phyloP scores from a whole-genome alignment of 495 filamentous ascomycete genomes.

The Cairneyella variabilis region DNA sequence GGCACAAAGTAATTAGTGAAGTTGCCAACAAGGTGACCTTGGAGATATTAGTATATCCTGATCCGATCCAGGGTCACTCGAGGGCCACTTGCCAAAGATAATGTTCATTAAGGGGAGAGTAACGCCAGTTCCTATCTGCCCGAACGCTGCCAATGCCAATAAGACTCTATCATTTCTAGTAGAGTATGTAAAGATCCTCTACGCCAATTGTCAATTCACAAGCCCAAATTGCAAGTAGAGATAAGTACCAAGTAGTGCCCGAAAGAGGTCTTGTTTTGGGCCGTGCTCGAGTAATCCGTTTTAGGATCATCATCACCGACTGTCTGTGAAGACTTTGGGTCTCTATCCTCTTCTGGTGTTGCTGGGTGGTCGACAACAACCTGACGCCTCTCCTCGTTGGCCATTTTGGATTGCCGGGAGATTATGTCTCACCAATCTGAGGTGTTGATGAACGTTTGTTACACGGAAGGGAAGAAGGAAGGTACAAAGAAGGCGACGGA shows the following conservation, averaged over 20 bases:
- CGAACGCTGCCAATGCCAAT: conserved; percentile 9
- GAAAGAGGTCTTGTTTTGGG: conserved; percentile 59
- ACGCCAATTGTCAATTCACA: background rate
- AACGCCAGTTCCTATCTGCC: conserved; percentile 19
- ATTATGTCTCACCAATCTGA: too few species aligned
- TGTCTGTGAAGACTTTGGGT: background rate
- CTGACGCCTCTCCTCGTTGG: conserved; percentile 13
- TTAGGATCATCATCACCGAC: conserved; percentile 4
- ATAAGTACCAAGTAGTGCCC: conserved; percentile 15
- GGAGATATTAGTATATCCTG: background rate
- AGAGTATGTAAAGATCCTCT: conserved; percentile 25
- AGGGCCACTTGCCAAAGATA: conserved; percentile 34
- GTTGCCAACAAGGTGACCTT: conserved; percentile 20
- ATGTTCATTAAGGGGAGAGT: conserved; percentile 45
- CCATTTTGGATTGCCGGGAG: too few species aligned
- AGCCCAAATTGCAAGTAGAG: background rate
- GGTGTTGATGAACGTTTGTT: too few species aligned
- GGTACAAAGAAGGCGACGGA: too few species aligned
- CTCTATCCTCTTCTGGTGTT: background rate
- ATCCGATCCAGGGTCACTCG: background rate
- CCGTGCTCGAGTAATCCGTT: conserved; percentile 47
- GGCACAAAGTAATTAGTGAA: conserved; percentile 33
- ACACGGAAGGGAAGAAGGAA: too few species aligned
- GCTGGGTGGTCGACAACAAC: background rate
- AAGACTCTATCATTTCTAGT: conserved; percentile 19